phyloP scores from a whole-genome alignment of 1,284 basidiomycete genomes.

The Exsudoporus floridanus region DNA sequence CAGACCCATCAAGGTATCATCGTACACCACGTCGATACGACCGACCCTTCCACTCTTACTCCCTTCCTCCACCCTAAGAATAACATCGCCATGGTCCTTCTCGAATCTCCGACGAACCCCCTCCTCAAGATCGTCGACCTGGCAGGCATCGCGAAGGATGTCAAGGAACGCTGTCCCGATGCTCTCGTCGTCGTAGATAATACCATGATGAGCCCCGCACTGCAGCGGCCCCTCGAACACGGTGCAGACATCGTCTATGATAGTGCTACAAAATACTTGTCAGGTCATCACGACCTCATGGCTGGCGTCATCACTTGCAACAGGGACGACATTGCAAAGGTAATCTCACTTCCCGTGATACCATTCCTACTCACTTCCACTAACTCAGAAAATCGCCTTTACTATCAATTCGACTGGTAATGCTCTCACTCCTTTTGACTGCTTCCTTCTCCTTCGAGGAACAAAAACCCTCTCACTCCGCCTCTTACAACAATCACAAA shows the following conservation, averaged over 20 bases:
- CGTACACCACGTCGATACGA: conserved; percentile 95
- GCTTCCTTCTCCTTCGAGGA: conserved; percentile 93
- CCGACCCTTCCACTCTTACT: conserved; percentile 63
- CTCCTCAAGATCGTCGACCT: conserved; percentile 95
- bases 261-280: conserved; percentile 96
- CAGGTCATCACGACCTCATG: conserved; percentile 99
- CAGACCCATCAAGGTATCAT: conserved; percentile 84
- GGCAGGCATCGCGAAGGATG: conserved; percentile 73
- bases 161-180: conserved; percentile 79
- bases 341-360: conserved; percentile 28
- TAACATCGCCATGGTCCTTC: conserved; percentile 84
- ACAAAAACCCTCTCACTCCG: conserved; percentile 97
- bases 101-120: conserved; percentile 98
- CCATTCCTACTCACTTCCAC: conserved; percentile 3
- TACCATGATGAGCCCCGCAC: conserved; percentile 99
- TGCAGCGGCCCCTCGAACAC: conserved; percentile 93
- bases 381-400: conserved; percentile 78
- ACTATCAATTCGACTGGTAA: conserved; percentile 98
- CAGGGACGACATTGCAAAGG: conserved; percentile 87
- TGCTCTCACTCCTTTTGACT: conserved; percentile 92
- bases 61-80: conserved; percentile 69
- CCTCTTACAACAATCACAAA: conserved; percentile 92
- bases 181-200: conserved; percentile 95
- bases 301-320: conserved; percentile 93
- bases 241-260: conserved; percentile 98